Conservation (phyloP, 495 filamentous ascomycete genomes). For the Penicillium cinerascens region DNA sequence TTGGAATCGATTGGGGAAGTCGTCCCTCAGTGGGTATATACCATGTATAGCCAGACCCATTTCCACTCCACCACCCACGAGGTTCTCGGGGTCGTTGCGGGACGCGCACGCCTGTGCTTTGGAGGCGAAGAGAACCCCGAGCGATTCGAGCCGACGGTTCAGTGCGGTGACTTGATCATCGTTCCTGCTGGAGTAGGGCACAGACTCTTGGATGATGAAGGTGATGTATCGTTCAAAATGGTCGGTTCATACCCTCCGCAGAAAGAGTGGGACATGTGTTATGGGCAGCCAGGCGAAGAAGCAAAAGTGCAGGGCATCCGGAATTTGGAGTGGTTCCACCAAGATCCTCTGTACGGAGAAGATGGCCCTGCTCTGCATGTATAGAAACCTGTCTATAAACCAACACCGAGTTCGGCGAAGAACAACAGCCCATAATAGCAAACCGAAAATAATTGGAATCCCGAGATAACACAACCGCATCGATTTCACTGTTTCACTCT, state of each 20-base stretch:
- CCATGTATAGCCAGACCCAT: conserved; percentile 62
- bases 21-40: conserved; percentile 61
- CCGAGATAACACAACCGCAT: background rate
- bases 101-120: conserved; percentile 61
- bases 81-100: conserved; percentile 57
- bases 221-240: conserved; percentile 53
- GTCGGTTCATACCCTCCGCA: conserved; percentile 61
- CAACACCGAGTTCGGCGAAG: background rate
- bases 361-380: conserved; percentile 49
- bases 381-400: conserved; percentile 9
- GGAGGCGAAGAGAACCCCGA: conserved; percentile 60
- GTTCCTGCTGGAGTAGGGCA: conserved; percentile 65
- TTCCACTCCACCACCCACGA: conserved; percentile 68
- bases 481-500: conserved; percentile 50
- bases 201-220: conserved; percentile 55
- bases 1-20: conserved; percentile 51
- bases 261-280: conserved; percentile 67
- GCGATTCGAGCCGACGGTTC: conserved; percentile 52
- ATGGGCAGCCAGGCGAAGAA: conserved; percentile 54
- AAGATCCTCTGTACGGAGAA: conserved; percentile 58
- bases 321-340: conserved; percentile 51
- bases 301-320: conserved; percentile 45
- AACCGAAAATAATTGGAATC: background rate
- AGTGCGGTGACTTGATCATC: conserved; percentile 60
- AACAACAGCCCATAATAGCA: background rate